Percentiles rank a stretch among this genome's conserved stretches.
Conservation (phyloP, 2,329 filamentous ascomycete species). For the Ramichloridium luteum region DNA sequence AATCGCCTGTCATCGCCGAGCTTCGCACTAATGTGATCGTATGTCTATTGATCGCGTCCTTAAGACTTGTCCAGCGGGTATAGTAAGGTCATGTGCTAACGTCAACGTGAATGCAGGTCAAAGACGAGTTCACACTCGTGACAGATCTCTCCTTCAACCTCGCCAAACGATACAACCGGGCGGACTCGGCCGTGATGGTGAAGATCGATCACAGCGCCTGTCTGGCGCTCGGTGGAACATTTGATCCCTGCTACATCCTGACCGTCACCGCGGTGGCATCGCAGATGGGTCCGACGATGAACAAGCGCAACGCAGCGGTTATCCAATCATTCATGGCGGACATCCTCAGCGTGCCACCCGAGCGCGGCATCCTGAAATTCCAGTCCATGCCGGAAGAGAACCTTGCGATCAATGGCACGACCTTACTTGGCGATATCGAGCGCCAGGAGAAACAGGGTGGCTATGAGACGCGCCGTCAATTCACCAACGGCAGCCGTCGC, state of each 20-base stretch:
- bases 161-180: slow-evolving; percentile 61
- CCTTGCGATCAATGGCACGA: slow-evolving; percentile 58
- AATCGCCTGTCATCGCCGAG: slow-evolving; percentile 37
- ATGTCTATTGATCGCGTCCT: slow-evolving; percentile 17
- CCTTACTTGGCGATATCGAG: slow-evolving; percentile 55
- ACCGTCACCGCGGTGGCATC: slow-evolving; percentile 58
- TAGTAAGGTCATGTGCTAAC: slow-evolving; percentile 15
- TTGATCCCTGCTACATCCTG: slow-evolving; percentile 69
- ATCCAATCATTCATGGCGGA: slow-evolving; percentile 66
- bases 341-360: slow-evolving; percentile 51
- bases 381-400: slow-evolving; percentile 57
- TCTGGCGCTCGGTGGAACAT: slow-evolving; percentile 61
- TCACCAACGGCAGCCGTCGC: slow-evolving; percentile 18
- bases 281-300: slow-evolving; percentile 59
- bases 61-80: too few species aligned
- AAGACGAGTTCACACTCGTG: slow-evolving; percentile 63
- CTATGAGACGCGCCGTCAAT: slow-evolving; percentile 29
- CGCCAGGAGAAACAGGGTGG: slow-evolving; percentile 38
- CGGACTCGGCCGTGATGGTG: slow-evolving; percentile 61
- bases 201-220: slow-evolving; percentile 64
- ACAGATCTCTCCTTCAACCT: slow-evolving; percentile 62
- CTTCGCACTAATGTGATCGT: slow-evolving; percentile 41
- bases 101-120: slow-evolving; percentile 46
- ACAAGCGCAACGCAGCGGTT: slow-evolving; percentile 68
- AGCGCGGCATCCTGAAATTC: slow-evolving; percentile 64